Base-by-base conservation (phyloP, 768 basidiomycete genomes). In the Macrolepiota dolichaula region DNA sequence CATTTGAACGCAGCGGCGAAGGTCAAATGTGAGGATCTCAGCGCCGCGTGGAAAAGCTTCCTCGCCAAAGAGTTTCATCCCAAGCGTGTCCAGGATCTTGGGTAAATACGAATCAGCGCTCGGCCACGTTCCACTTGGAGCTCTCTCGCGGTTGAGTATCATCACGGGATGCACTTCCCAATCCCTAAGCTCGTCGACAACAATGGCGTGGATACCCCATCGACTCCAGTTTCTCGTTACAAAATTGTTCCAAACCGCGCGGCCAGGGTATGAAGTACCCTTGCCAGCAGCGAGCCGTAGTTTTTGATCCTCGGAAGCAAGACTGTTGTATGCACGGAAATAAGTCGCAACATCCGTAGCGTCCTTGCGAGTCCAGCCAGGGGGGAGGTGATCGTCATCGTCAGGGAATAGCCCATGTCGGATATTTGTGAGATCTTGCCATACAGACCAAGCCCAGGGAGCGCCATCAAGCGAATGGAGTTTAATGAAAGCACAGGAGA, bases 361-460 rank as follows among this genome's bases (percentile, higher is more conserved):
- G 4, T 65, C 46, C 1, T 47, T 27, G 4, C 56, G 58, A 22
- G 64, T 62, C 63, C 62, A 63, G 1, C 65, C 64, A 24, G 25
- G 44, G 19, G 68, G 69, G 4, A 70, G 64, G 4, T 42, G 49
- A 7, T 40, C 22, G 29, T 67, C 65, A 27, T 69, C 66, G 3
- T 40, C 38, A 2, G 66, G 65, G 51, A 72, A 72, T 5, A 72
- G 61, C 15, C 71, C 67, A 40, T 68, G 63, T 1, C 27, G 17
- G 15, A 72, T 50, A 4, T 67, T 66, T 13, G 71, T 70, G 4
- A 65, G 51, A 2, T 68, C 62, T 38, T 66, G 59, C 70, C 70
- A 71, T 6, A 6, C n/a, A 1, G 57, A 22, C 54, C 52, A 69
- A 1, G 15, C 5, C 68, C 67, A 72, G 0, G 65, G 67, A 37